A percentile compares a stretch with the other conserved stretches of the same genome.
Conservation (phyloP, 140 eudicot species). For the Cichorium intybus region DNA sequence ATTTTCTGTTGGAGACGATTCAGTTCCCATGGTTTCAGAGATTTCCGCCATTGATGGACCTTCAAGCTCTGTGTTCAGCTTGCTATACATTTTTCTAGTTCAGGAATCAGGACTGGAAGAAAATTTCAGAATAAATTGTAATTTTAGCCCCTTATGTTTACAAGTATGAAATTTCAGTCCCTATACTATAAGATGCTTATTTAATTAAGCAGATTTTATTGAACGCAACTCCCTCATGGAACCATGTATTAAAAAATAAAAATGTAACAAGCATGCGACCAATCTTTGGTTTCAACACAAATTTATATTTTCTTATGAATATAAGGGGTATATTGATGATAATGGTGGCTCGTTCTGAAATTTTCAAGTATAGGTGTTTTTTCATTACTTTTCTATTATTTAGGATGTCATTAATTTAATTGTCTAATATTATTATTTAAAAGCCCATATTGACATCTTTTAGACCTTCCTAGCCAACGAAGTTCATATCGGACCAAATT, state of each 20-base stretch:
- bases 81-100: neutral
- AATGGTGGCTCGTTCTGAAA: neutral
- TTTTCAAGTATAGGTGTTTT: neutral
- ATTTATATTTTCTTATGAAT: no score
- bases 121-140: neutral
- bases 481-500: no score
- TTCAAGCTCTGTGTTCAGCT: constrained; percentile 21
- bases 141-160: neutral
- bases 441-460: no score
- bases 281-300: neutral
- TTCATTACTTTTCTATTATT: neutral
- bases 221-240: no score
- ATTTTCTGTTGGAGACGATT: constrained; percentile 16
- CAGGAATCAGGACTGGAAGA: neutral
- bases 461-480: no score
- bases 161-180: neutral
- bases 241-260: no score
- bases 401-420: neutral
- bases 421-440: no score
- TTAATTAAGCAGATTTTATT: neutral
- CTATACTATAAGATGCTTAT: neutral
- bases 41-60: constrained; percentile 51
- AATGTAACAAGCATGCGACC: no score
- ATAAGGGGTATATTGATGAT: neutral
- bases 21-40: constrained; percentile 29